phyloP scores from a whole-genome alignment of 345 rosid species.

The Punica granatum region DNA sequence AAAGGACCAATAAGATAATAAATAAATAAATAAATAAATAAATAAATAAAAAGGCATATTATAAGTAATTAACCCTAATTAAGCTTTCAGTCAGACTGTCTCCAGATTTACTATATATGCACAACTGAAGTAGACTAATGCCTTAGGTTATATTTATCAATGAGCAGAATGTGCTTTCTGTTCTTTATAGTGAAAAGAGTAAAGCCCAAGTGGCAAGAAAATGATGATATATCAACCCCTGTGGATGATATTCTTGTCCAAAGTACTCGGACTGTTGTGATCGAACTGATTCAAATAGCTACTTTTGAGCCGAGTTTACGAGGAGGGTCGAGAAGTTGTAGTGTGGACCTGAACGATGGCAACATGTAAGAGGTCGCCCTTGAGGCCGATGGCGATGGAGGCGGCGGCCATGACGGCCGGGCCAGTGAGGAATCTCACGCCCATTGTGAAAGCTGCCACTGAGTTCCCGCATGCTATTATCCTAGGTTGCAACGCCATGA shows the following conservation, averaged over 20 bases:
- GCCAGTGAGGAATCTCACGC: constrained; percentile 83
- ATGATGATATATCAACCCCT: too few species aligned
- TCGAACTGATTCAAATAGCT: too few species aligned
- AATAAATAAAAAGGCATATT: neutral
- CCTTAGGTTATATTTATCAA: too few species aligned
- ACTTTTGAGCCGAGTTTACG: neutral
- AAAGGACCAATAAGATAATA: neutral
- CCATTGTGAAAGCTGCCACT: constrained; percentile 80
- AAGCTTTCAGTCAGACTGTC: neutral
- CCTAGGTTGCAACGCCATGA: constrained; percentile 98
- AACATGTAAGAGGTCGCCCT: constrained; percentile 72
- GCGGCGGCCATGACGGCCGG: constrained; percentile 98
- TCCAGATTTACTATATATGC: too few species aligned
- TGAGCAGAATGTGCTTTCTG: too few species aligned
- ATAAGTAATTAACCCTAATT: too few species aligned
- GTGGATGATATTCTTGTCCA: too few species aligned
- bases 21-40: neutral
- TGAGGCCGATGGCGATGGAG: constrained; percentile 70
- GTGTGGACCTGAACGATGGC: constrained; percentile 83
- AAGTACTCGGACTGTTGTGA: too few species aligned
- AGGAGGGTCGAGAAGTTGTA: neutral
- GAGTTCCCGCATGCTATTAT: constrained; percentile 96
- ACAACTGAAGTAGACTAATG: too few species aligned
- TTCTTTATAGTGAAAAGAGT: too few species aligned
- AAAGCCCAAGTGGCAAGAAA: too few species aligned